Evolutionary conservation across 305 asterid genomes (phyloP).

Genomic region (Fraxinus velutina): DNA sequence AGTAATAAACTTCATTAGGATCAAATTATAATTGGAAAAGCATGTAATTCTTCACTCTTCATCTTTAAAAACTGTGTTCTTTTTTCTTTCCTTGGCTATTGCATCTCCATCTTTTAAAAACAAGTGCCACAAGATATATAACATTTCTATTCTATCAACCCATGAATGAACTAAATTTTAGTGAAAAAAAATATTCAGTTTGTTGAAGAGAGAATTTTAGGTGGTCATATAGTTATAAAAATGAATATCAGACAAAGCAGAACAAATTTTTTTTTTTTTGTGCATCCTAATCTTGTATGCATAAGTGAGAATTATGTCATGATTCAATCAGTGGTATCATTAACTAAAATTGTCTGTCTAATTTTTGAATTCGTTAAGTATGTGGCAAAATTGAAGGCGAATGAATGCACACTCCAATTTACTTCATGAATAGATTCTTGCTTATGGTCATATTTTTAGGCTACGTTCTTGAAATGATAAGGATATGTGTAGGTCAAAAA

Average conservation of each 20-base stretch:
- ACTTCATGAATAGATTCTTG: neutral
- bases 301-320: neutral
- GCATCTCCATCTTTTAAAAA: slow-evolving; percentile 9
- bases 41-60: neutral
- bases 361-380: neutral
- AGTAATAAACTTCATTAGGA: neutral
- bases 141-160: neutral
- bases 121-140: neutral
- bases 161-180: neutral
- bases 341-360: neutral
- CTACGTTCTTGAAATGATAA: neutral
- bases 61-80: neutral
- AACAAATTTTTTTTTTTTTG: neutral
- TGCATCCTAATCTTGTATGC: neutral
- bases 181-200: neutral
- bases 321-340: neutral
- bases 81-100: neutral
- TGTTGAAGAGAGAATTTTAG: neutral
- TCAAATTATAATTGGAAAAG: slow-evolving; percentile 18
- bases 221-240: neutral
- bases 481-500: neutral
- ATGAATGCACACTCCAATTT: neutral
- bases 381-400: neutral
- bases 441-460: neutral
- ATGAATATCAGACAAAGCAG: neutral